These are phyloP conservation scores for Podaxis mareebaensis DNA, from an alignment of 768 basidiomycete genomes.

Conservation along the genomic window DNA sequence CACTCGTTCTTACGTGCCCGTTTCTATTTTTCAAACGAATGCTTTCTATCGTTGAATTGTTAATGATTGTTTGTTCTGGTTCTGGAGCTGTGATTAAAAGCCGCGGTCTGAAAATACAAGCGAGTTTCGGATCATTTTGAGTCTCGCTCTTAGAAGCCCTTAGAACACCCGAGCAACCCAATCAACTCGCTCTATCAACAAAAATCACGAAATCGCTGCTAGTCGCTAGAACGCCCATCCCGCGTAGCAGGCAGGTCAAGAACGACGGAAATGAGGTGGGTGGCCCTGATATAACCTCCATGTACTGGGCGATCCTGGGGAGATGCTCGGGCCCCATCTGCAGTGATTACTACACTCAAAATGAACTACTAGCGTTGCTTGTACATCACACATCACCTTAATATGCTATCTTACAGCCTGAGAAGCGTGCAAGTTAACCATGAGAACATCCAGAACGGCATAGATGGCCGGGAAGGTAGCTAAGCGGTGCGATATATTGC, in stretches of 20 bases:
- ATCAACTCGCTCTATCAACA: not conserved
- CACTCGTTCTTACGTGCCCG: not conserved
- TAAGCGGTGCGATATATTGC: not conserved
- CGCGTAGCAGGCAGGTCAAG: no score
- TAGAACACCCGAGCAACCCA: not conserved
- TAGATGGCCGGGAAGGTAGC: conserved; percentile 10
- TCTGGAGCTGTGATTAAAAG: not conserved
- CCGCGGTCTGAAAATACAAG: conserved; percentile 1
- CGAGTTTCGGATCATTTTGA: not conserved
- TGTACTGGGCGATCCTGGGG: no score
- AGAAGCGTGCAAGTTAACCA: not conserved
- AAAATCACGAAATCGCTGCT: not conserved
- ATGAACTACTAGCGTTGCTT: not conserved
- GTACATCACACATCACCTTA: not conserved
- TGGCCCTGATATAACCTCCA: no score
- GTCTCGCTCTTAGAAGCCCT: not conserved
- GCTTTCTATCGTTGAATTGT: not conserved
- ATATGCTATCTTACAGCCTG: not conserved
- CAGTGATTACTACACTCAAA: not conserved
- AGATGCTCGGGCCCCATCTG: no score
- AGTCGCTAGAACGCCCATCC: no score
- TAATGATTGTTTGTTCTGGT: not conserved
- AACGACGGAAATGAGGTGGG: no score
- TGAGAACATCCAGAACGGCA: conserved; percentile 15
- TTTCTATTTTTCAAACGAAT: not conserved